Evolutionary conservation across 129 eudicot species (phyloP).

Genomic region (Daucus carota): DNA sequence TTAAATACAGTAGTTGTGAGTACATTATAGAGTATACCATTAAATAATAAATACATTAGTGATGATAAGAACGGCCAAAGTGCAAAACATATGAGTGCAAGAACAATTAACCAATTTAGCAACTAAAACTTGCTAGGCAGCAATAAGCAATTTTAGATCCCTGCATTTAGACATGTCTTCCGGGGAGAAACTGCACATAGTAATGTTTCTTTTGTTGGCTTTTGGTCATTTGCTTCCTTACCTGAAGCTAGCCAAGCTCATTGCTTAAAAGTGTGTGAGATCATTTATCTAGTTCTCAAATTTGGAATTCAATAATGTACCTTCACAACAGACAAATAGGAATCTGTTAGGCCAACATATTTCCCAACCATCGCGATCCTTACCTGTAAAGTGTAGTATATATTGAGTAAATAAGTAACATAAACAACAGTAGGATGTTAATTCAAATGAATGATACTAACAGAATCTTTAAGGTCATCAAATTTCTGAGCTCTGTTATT

Average conservation of each 20-base stretch:
- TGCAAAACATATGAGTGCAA: no score
- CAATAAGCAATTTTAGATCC: not conserved
- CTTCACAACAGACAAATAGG: slow-evolving; percentile 95
- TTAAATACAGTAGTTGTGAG: no score
- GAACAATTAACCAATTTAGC: no score
- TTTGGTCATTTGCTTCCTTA: slow-evolving; percentile 25
- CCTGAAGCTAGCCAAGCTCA: slow-evolving; percentile 27
- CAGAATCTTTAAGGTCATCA: slow-evolving; percentile 75
- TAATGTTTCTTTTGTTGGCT: slow-evolving; percentile 24
- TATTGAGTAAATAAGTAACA: slow-evolving; percentile 5
- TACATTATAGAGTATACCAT: no score
- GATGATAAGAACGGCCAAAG: no score
- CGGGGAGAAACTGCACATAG: slow-evolving; percentile 20
- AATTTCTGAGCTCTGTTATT: slow-evolving; percentile 80
- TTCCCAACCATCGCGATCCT: slow-evolving; percentile 98
- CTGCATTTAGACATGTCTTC: not conserved
- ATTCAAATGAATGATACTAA: slow-evolving; percentile 31
- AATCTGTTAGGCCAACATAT: slow-evolving; percentile 86
- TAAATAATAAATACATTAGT: no score
- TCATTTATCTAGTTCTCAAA: not conserved
- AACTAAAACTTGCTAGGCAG: no score
- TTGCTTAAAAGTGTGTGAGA: slow-evolving; percentile 17
- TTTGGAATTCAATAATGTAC: slow-evolving; percentile 19
- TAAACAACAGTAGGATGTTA: slow-evolving; percentile 10
- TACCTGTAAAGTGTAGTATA: slow-evolving; percentile 41